Conservation (phyloP, 1,139 yeast species). For the Saccharomyces hybrid region DNA sequence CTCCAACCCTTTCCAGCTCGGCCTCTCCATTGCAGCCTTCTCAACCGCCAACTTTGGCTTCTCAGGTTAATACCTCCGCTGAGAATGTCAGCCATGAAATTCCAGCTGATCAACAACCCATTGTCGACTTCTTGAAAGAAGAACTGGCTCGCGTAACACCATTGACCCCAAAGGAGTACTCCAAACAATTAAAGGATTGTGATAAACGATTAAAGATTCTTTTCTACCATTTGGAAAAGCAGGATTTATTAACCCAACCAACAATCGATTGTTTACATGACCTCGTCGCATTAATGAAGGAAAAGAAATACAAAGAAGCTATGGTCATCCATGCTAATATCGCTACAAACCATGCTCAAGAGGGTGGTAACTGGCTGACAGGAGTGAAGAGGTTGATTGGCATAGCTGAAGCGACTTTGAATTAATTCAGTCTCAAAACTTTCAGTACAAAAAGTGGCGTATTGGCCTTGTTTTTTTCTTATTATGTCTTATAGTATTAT, state of each 20-base stretch:
- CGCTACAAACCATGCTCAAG: constrained; percentile 59
- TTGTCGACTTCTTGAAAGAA: constrained; percentile 47
- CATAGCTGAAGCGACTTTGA: constrained; percentile 44
- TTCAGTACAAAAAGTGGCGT: not conserved
- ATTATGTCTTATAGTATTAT: not conserved
- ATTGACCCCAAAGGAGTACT: constrained; percentile 64
- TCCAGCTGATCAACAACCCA: constrained; percentile 50
- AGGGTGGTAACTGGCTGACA: constrained; percentile 87
- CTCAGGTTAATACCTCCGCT: constrained; percentile 4
- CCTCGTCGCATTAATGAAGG: constrained; percentile 45
- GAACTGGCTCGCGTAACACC: constrained; percentile 63
- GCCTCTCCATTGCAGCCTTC: not conserved
- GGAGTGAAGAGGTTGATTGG: constrained; percentile 86
- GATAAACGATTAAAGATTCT: constrained; percentile 72
- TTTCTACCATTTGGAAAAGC: constrained; percentile 73
- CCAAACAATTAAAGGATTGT: constrained; percentile 72
- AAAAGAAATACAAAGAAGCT: constrained; percentile 56
- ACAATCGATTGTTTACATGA: constrained; percentile 48
- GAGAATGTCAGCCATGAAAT: constrained; percentile 31
- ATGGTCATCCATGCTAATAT: constrained; percentile 49
- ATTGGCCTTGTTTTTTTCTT: not conserved
- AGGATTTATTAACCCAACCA: constrained; percentile 54
- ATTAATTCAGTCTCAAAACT: constrained; percentile 2
- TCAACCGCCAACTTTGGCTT: constrained; percentile 9
- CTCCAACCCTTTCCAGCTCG: constrained; percentile 6